Base-by-base conservation (phyloP, 2,329 filamentous ascomycete species). In the Thelonectria blattea region DNA sequence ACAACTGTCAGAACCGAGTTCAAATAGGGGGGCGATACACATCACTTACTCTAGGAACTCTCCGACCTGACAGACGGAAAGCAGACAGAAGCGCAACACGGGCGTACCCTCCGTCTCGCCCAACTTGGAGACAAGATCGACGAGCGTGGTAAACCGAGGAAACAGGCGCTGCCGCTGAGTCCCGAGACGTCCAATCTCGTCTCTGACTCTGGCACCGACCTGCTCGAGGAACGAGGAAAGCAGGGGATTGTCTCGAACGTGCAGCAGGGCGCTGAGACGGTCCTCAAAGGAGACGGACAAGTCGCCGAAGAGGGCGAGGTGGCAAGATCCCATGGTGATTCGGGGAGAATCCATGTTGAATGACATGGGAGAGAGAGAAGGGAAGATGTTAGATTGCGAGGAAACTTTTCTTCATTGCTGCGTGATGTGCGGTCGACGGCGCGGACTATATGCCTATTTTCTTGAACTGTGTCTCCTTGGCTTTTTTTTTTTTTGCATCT, bases 81-180 rank as follows among this genome's bases (percentile, higher is more conserved):
- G 45, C 20, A 71, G 66, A 37, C 64, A 71, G 14, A 70, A 68
- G n/a, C 52, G 60, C 30, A 71, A 52, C 11, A 64, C 56, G 10
- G 60, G 61, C 9, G 57, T 60, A 20, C 64, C 67, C 14, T 63
- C 55, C 4, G 63, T 66, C 14, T 69, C 64, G 8, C 60, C 62
- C 3, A 63, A 53, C 27, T 61, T 69, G 6, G 68, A 63, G 3
- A 66, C 59, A 4, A 72, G 52, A 15, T 72, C 71, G 18, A 71
- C 65, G 6, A 72, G 67, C 1, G 70, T 71, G 1, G 70, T 71
- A 46, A 72, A 72, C 3, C 61, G 65, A 46, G 71, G 70, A 45
- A 72, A 72, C 17, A 70, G 30, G 2, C 48, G 48, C 39, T 70
- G 68, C 3, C 60, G 43, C 3, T 56, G 34, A 1, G 58, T 57